A percentile compares a stretch with the other conserved stretches of the same genome.
These are phyloP conservation scores for Aegilops longissima DNA, from an alignment of 176 grass and related monocot species.

Conservation along the genomic window DNA sequence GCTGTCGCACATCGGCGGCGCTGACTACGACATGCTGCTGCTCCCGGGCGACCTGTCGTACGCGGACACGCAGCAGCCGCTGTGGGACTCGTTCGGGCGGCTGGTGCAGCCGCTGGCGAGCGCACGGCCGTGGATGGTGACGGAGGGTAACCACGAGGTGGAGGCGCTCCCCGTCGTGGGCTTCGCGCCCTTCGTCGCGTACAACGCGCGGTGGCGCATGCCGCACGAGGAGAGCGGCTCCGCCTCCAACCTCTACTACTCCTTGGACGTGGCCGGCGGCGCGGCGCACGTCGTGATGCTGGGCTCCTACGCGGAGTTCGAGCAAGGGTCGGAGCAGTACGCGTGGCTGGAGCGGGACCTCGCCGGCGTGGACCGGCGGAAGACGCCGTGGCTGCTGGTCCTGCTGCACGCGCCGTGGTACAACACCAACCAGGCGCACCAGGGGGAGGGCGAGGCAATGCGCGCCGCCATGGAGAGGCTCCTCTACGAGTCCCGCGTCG, in stretches of 20 bases:
- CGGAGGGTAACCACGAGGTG: slow-evolving; percentile 76
- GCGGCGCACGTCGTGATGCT: slow-evolving; percentile 69
- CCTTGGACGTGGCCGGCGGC: slow-evolving; percentile 64
- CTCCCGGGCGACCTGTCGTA: slow-evolving; percentile 84
- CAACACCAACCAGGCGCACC: slow-evolving; percentile 72
- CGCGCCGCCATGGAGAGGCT: slow-evolving; percentile 53
- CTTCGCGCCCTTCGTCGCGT: slow-evolving; percentile 49
- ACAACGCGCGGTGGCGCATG: slow-evolving; percentile 83
- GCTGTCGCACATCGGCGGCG: slow-evolving; percentile 48
- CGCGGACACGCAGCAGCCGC: slow-evolving; percentile 62
- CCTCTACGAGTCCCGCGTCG: slow-evolving; percentile 54
- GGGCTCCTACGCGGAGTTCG: slow-evolving; percentile 54
- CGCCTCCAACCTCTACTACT: slow-evolving; percentile 74
- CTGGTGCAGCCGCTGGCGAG: slow-evolving; percentile 70
- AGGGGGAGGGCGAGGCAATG: slow-evolving; percentile 71
- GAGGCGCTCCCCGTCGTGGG: slow-evolving; percentile 42
- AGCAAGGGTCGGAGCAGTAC: slow-evolving; percentile 44
- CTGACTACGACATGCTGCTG: slow-evolving; percentile 73
- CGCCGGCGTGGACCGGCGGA: slow-evolving; percentile 45
- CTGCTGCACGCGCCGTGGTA: slow-evolving; percentile 86
- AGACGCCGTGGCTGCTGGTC: slow-evolving; percentile 58
- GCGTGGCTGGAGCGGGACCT: slow-evolving; percentile 60
- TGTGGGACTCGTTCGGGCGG: slow-evolving; percentile 80
- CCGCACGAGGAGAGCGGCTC: slow-evolving; percentile 62
- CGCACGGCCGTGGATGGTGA: slow-evolving; percentile 82